These are phyloP conservation scores for Teunomyces lycoperdinae DNA, from an alignment of 805 yeast genomes.

Conservation along the genomic window DNA sequence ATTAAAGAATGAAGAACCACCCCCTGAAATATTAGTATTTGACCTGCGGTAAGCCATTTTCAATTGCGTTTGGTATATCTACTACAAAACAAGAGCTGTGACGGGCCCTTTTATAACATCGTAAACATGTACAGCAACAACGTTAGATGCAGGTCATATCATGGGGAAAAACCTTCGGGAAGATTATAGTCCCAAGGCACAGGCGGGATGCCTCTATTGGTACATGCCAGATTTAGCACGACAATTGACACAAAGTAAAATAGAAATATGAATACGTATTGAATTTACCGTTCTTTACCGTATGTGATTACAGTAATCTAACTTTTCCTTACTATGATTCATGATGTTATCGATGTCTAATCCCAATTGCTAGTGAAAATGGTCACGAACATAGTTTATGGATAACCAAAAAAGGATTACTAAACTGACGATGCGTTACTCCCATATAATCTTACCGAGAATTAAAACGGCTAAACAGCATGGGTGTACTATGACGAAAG, in stretches of 20 bases:
- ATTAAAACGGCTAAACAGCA: not conserved
- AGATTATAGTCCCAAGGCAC: not conserved
- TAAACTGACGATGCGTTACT: not conserved
- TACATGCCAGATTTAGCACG: not conserved
- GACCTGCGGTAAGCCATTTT: constrained; percentile 35
- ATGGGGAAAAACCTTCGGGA: not conserved
- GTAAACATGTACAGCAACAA: constrained; percentile 5
- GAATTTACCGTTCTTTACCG: too few relatives aligned
- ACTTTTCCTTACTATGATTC: too few relatives aligned
- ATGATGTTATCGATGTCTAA: too few relatives aligned
- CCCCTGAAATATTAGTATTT: constrained; percentile 39
- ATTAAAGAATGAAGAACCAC: constrained; percentile 38
- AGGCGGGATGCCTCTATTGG: not conserved
- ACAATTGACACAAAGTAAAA: not conserved
- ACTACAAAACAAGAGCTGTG: not conserved
- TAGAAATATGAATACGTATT: not conserved
- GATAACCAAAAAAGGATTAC: too few relatives aligned
- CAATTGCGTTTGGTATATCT: constrained; percentile 4
- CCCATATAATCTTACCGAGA: not conserved
- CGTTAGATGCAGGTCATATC: not conserved
- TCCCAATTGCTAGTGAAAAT: not conserved
- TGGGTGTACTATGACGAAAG: not conserved
- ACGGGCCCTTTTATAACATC: not conserved
- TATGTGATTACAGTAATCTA: too few relatives aligned
- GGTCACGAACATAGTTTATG: not conserved